Evolutionary conservation across 352 stramenopile genomes (phyloP), one percentile per base, ranked within the genome.

Genomic region (Plasmopara muralis): DNA sequence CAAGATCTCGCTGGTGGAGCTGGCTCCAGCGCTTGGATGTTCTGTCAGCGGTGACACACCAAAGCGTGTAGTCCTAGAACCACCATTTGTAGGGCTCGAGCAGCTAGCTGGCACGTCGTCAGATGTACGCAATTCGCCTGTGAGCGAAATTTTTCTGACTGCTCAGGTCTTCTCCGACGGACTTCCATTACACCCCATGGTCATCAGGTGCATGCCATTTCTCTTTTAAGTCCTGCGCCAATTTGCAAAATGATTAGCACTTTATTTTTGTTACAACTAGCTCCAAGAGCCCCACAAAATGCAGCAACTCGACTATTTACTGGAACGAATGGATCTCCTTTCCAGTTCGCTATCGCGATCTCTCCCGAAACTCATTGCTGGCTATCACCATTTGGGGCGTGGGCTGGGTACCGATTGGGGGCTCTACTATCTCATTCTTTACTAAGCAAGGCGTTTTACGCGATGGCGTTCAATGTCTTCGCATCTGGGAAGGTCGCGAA

Each of bases 301-400:
- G 76, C 70, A 92, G 78, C 55, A 84, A 90, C 55, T 89, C 83
- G 42, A 91, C 67, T 31, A 87, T 92, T 41, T 85, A 91, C 60
- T 94, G 83, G 83, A 88, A 87, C 60, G 80, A 94, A 55, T 95
- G 85, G 85, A 73, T 95, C 14, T 81, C 74, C 25, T 89, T 93
- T 49, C 85, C 85, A 2, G 73, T 95, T 40, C 76, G 77, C 14
- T 95, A 94, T 54, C 75, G 83, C 15, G 87, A 96, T 37, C 66
- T 96, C 15, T 89, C 84, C 35, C 79, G 83, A 48, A 87, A 95
- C 58, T 84, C 85, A 41, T 66, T 87, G 47, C 62, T 96, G 39
- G 77, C 81, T 30, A 71, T 95, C 44, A 92, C 84, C 33, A 75
- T 96, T 33, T 93, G 83, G 85, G 81, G 82, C 28, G 85, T 89